A percentile compares a stretch with the other conserved stretches of the same genome.
These are phyloP conservation scores for Scutellospora calospora DNA, from an alignment of 371 early-diverging fungal genomes.

Conservation along the genomic window DNA sequence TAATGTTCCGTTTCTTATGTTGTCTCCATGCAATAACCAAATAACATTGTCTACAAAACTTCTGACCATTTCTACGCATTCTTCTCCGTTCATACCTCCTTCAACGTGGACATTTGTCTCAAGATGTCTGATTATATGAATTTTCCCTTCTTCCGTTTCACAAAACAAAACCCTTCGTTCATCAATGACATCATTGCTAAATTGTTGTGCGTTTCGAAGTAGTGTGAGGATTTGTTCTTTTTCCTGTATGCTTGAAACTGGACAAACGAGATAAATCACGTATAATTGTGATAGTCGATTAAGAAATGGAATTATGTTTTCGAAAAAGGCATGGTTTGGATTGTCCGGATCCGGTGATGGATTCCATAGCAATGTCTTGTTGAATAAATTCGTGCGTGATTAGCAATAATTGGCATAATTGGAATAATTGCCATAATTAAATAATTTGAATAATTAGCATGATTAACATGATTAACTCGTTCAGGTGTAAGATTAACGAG, in stretches of 20 bases:
- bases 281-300: slow-evolving; percentile 55
- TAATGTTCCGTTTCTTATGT: no score
- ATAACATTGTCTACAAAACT: neutral
- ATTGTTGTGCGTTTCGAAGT: slow-evolving; percentile 57
- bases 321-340: slow-evolving; percentile 66
- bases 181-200: slow-evolving; percentile 56
- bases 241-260: slow-evolving; percentile 57
- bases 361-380: slow-evolving; percentile 66
- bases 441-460: neutral
- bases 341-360: slow-evolving; percentile 63
- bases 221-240: slow-evolving; percentile 58
- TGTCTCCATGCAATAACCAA: no score
- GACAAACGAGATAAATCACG: slow-evolving; percentile 59
- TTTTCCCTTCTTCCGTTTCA: slow-evolving; percentile 61
- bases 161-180: slow-evolving; percentile 61
- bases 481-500: no score
- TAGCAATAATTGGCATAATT: neutral
- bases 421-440: neutral
- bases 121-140: slow-evolving; percentile 67
- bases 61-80: slow-evolving; percentile 27
- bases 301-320: slow-evolving; percentile 54
- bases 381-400: neutral
- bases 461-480: neutral
- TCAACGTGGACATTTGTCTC: slow-evolving; percentile 58
- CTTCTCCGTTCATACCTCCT: slow-evolving; percentile 44